phyloP scores from a whole-genome alignment of 345 rosid species.

The Draba incana region DNA sequence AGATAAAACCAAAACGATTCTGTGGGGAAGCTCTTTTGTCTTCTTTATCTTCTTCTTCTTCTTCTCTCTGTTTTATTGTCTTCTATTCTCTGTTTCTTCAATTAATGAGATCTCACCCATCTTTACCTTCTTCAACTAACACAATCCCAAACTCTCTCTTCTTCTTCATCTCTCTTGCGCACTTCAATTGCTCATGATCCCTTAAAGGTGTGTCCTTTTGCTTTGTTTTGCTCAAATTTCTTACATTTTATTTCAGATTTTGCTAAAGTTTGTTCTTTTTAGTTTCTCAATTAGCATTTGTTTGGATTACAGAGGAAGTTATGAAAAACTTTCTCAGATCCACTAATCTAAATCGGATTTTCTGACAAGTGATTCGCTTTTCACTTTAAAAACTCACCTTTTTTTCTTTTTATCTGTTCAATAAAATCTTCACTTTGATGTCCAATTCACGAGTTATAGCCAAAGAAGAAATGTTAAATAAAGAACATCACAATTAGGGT shows the following conservation, averaged over 20 bases:
- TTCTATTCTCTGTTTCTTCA: slow-evolving; percentile 16
- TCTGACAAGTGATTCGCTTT: slow-evolving; percentile 22
- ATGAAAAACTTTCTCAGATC: slow-evolving; percentile 22
- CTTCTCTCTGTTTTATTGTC: not conserved
- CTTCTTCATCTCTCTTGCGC: slow-evolving; percentile 23
- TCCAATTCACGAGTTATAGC: not conserved
- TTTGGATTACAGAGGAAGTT: not conserved
- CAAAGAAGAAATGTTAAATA: no score
- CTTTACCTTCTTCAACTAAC: slow-evolving; percentile 10
- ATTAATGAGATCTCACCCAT: slow-evolving; percentile 53
- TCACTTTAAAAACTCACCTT: slow-evolving; percentile 22
- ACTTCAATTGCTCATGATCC: slow-evolving; percentile 19
- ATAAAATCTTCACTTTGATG: slow-evolving; percentile 8
- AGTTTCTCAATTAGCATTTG: slow-evolving; percentile 3
- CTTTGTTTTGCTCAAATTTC: slow-evolving; percentile 23
- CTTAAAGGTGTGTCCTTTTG: slow-evolving; percentile 34
- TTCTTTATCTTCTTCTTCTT: not conserved
- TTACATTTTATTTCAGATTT: not conserved
- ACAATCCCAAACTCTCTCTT: slow-evolving; percentile 26
- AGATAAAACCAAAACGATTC: slow-evolving; percentile 35
- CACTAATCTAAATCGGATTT: slow-evolving; percentile 9
- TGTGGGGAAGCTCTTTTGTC: slow-evolving; percentile 37
- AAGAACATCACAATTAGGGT: slow-evolving; percentile 9
- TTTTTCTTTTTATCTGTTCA: slow-evolving; percentile 2
- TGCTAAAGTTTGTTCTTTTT: not conserved